Evolutionary conservation across 192 early-diverging fungal species (phyloP), one percentile per base, ranked within the genome.

Genomic region (Lobosporangium transversale): DNA sequence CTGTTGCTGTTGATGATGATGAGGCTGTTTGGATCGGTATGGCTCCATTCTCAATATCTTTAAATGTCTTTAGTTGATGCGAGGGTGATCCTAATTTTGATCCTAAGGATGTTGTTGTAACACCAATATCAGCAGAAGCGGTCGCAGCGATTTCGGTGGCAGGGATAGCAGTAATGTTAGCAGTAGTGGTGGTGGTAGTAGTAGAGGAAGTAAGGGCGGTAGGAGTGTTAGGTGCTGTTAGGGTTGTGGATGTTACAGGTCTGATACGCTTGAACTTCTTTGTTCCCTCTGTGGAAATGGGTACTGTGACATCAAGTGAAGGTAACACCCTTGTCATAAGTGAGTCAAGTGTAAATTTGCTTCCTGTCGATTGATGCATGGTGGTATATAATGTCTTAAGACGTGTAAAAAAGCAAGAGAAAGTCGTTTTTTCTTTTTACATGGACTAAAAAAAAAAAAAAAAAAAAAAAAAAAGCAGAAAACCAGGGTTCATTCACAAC

Each of bases 231-330:
- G 14, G 17, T 23, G 15, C 9, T 17, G 32, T n/a, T 23, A 36
- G 52, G 11, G 20, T 18, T 4, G 62, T 15, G 18, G 52, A 18
- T 33, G 65, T 45, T 20, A n/a, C 43, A 2, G 52, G 59, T 32
- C 70, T 49, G n/a, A 63, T 47, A 20, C 70, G 62, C 18, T 48
- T 74, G 20, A 65, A 65, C 43, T 74, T 74, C 59, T 58, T 74
- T 1, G 70, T 14, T 7, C 29, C 56, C 37, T 65, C 53, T 17
- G 15, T 42, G 8, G 43, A 7, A 17, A 49, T 15, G 1, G 53
- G 26, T 12, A 50, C 31, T 12, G 33, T 23, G 48, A 37, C 36
- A 32, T 62, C 59, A 29, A 58, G 60, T 2, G 70, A 54, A 31
- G 67, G 67, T 40, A 69, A 32, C 12, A 60, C 67, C 31, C 35